Percentiles rank a stretch among this genome's conserved stretches.
Evolutionary conservation across 441 rosid species (phyloP).

Genomic region (Gossypium schwendimanii): DNA sequence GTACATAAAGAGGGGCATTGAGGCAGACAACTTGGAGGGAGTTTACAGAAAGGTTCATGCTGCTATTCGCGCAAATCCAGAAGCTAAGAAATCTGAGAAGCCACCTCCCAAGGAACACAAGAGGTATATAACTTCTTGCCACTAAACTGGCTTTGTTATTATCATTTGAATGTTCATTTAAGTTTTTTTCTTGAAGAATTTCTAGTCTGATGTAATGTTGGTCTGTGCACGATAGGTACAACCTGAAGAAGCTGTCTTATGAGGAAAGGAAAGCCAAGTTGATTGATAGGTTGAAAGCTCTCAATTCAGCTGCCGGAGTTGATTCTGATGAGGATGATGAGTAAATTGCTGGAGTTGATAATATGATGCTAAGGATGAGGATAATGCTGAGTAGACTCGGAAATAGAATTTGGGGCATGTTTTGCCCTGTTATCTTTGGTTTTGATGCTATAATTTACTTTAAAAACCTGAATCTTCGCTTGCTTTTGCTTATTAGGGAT

Average conservation of each 20-base stretch:
- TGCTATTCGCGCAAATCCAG: slow-evolving; percentile 75
- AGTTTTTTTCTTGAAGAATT: background rate
- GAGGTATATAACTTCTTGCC: slow-evolving; percentile 37
- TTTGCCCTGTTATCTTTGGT: background rate
- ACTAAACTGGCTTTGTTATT: background rate
- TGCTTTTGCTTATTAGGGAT: slow-evolving; percentile 3
- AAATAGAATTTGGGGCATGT: slow-evolving; percentile 1
- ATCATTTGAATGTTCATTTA: background rate
- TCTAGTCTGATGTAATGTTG: background rate
- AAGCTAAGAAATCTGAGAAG: slow-evolving; percentile 50
- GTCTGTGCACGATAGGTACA: slow-evolving; percentile 27
- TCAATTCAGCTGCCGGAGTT: slow-evolving; percentile 39
- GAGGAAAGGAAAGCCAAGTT: slow-evolving; percentile 50
- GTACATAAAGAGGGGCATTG: slow-evolving; percentile 55
- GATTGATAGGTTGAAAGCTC: slow-evolving; percentile 44
- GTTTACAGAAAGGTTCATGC: slow-evolving; percentile 74
- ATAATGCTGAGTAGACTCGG: slow-evolving; percentile 13
- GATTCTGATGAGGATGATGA: slow-evolving; percentile 26
- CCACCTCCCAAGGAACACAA: slow-evolving; percentile 51
- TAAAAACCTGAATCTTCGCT: background rate
- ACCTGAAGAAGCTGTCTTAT: slow-evolving; percentile 45
- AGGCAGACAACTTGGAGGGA: slow-evolving; percentile 53
- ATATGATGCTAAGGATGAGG: slow-evolving; percentile 1
- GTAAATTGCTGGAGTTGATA: slow-evolving; percentile 20
- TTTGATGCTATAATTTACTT: background rate